Conservation (phyloP, 306 rosid species). For the Luffa acutangula region DNA sequence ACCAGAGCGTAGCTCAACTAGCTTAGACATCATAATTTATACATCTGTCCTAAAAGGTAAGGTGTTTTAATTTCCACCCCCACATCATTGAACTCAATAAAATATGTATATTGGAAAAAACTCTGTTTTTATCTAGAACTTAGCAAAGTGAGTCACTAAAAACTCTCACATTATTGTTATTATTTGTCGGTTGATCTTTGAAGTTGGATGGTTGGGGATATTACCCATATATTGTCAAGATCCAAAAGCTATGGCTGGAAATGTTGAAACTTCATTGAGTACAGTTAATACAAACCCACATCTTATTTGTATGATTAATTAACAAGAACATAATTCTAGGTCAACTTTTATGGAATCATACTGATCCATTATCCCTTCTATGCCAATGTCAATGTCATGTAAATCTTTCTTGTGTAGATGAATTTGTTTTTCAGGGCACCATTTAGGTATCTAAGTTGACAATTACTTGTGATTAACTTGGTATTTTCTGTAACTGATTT, state of each 20-base stretch:
- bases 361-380: background rate
- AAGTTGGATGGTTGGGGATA: background rate
- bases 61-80: too few relatives aligned
- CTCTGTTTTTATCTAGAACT: background rate
- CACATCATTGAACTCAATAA: too few relatives aligned
- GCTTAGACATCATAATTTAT: too few relatives aligned
- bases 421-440: background rate
- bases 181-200: background rate
- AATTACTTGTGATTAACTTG: background rate
- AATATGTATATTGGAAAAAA: background rate
- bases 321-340: background rate
- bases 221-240: background rate
- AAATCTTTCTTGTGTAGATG: background rate
- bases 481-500: background rate
- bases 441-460: background rate
- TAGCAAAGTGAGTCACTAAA: background rate
- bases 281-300: background rate
- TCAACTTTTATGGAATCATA: background rate
- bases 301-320: background rate
- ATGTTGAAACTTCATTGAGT: background rate
- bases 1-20: too few relatives aligned
- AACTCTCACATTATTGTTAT: too few relatives aligned
- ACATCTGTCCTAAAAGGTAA: too few relatives aligned
- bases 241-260: background rate
- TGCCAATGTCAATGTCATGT: background rate